These are phyloP conservation scores for Camellia japonica DNA, from an alignment of 148 eudicot species.

Conservation along the genomic window DNA sequence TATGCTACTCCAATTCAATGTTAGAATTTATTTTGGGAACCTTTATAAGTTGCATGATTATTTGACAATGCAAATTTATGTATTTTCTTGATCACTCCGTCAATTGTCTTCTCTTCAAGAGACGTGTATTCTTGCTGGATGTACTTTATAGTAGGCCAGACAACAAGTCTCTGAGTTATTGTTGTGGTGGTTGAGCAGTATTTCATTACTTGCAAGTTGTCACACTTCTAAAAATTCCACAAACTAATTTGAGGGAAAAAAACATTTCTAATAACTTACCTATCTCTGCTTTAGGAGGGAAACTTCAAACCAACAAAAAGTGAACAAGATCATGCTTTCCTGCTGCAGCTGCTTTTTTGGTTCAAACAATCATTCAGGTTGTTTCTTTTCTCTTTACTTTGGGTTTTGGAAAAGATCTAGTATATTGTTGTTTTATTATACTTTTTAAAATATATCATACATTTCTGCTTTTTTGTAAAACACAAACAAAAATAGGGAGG, in stretches of 20 bases:
- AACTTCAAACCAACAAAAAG: slow-evolving; percentile 65
- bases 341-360: slow-evolving; percentile 91
- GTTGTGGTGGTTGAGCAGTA: neutral
- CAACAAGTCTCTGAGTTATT: neutral
- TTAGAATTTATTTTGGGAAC: neutral
- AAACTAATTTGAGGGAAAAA: neutral
- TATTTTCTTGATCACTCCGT: neutral
- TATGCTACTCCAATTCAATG: neutral
- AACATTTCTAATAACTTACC: slow-evolving; percentile 9
- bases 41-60: neutral
- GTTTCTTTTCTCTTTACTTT: slow-evolving; percentile 3
- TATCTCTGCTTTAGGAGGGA: slow-evolving; percentile 64
- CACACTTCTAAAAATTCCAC: neutral
- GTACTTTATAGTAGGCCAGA: neutral
- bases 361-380: slow-evolving; percentile 94
- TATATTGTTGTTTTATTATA: neutral
- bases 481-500: too few species aligned
- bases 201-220: neutral
- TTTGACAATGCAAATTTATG: neutral
- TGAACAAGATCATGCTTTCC: slow-evolving; percentile 75
- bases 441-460: neutral
- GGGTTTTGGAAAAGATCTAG: neutral
- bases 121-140: too few species aligned
- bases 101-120: too few species aligned
- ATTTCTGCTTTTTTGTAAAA: too few species aligned